Evolutionary conservation across 768 basidiomycete species (phyloP).

Genomic region (Hericium alpestre): DNA sequence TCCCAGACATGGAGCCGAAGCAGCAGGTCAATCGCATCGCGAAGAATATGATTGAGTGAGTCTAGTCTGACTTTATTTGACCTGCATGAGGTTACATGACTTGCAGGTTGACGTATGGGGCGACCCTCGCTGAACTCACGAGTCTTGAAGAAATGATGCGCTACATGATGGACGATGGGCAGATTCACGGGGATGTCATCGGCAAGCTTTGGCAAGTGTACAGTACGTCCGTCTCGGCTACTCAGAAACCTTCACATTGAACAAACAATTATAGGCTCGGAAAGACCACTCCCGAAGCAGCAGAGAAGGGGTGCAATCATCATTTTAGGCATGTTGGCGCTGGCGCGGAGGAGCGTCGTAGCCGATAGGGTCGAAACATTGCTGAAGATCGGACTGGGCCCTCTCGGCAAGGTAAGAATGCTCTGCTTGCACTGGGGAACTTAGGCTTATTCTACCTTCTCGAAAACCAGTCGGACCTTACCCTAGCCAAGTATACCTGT

Average conservation of each 20-base stretch:
- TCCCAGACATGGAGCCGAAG: constrained; percentile 65
- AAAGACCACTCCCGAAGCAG: constrained; percentile 60
- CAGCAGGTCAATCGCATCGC: constrained; percentile 86
- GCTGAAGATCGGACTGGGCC: constrained; percentile 79
- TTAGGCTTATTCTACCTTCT: background rate
- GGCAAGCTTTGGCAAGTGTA: constrained; percentile 94
- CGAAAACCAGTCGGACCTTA: constrained; percentile 61
- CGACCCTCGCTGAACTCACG: constrained; percentile 89
- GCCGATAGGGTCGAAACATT: constrained; percentile 76
- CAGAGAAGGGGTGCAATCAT: constrained; percentile 95
- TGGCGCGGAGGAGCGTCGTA: constrained; percentile 70
- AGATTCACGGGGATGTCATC: constrained; percentile 76
- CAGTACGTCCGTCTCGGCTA: constrained; percentile 38
- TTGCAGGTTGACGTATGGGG: constrained; percentile 75
- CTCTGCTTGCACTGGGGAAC: background rate
- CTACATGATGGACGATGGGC: constrained; percentile 86
- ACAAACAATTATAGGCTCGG: constrained; percentile 42
- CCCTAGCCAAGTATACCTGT: constrained; percentile 87
- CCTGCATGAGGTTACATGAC: background rate
- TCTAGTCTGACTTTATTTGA: constrained; percentile 1
- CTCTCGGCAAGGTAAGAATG: constrained; percentile 59
- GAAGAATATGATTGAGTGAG: constrained; percentile 94
- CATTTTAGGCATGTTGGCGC: constrained; percentile 92
- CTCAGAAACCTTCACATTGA: background rate
- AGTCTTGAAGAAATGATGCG: constrained; percentile 95